Conservation (phyloP, 306 rosid genomes). For the Purshia tridentata region DNA sequence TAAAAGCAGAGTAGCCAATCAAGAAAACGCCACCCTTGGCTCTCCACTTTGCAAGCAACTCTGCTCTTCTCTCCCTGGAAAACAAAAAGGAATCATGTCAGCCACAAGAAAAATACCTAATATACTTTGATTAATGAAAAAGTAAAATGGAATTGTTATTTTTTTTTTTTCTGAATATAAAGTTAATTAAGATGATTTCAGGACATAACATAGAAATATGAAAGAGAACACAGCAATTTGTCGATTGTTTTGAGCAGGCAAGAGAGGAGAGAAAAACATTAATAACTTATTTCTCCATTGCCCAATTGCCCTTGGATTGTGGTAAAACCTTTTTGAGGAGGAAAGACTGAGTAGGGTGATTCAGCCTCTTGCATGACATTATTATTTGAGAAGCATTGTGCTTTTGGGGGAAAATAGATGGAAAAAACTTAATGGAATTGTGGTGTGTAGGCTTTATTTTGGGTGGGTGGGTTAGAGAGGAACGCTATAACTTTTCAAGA, state of each 20-base stretch:
- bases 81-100: conserved; percentile 33
- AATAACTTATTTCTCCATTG: background rate
- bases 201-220: background rate
- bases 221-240: background rate
- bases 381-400: background rate
- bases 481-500: background rate
- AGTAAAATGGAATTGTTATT: background rate
- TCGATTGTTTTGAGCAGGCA: background rate
- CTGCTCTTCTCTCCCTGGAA: conserved; percentile 79
- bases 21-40: conserved; percentile 88
- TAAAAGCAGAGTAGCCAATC: conserved; percentile 85
- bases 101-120: conserved; percentile 3
- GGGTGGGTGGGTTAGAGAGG: background rate
- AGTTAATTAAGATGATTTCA: background rate
- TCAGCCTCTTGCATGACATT: background rate
- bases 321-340: background rate
- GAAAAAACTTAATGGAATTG: background rate
- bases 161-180: background rate
- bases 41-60: conserved; percentile 85
- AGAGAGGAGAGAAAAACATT: background rate
- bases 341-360: background rate
- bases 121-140: background rate
- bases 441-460: background rate
- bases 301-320: background rate
- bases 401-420: background rate